These are phyloP conservation scores for Rubroboletus satanas DNA, from an alignment of 768 basidiomycete genomes.

Conservation along the genomic window DNA sequence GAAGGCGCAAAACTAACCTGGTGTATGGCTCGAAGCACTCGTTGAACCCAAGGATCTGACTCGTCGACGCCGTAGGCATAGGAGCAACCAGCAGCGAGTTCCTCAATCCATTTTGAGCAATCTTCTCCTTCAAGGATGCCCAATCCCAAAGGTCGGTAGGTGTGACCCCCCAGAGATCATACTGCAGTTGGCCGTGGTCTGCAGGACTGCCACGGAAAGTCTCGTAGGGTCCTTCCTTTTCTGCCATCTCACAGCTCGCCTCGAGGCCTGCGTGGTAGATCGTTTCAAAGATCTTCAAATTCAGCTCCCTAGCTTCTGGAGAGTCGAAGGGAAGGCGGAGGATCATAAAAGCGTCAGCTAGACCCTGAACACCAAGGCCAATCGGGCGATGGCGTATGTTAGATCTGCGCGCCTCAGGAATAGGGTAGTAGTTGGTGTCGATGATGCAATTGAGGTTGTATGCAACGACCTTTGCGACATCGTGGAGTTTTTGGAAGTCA, in stretches of 20 bases:
- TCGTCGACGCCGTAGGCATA: slow-evolving; percentile 99
- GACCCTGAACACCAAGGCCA: slow-evolving; percentile 95
- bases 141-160: slow-evolving; percentile 95
- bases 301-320: slow-evolving; percentile 77
- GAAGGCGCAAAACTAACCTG: slow-evolving; percentile 44
- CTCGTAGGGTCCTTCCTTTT: slow-evolving; percentile 76
- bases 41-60: slow-evolving; percentile 96
- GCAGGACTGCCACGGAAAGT: slow-evolving; percentile 92
- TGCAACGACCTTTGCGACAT: slow-evolving; percentile 88
- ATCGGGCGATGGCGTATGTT: slow-evolving; percentile 98
- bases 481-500: slow-evolving; percentile 94
- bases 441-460: slow-evolving; percentile 94
- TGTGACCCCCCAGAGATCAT: slow-evolving; percentile 91
- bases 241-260: slow-evolving; percentile 84
- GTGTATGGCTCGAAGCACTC: slow-evolving; percentile 99
- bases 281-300: slow-evolving; percentile 96
- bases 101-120: slow-evolving; percentile 73
- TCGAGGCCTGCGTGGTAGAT: slow-evolving; percentile 96
- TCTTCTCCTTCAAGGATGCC: slow-evolving; percentile 79
- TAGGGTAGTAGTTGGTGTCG: slow-evolving; percentile 93
- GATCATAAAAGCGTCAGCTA: slow-evolving; percentile 98
- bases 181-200: slow-evolving; percentile 82
- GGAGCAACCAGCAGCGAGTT: slow-evolving; percentile 91
- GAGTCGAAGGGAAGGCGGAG: slow-evolving; percentile 96
- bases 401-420: slow-evolving; percentile 84